These are phyloP conservation scores for Mortierella polycephala DNA, from an alignment of 371 early-diverging fungal genomes.

Conservation along the genomic window DNA sequence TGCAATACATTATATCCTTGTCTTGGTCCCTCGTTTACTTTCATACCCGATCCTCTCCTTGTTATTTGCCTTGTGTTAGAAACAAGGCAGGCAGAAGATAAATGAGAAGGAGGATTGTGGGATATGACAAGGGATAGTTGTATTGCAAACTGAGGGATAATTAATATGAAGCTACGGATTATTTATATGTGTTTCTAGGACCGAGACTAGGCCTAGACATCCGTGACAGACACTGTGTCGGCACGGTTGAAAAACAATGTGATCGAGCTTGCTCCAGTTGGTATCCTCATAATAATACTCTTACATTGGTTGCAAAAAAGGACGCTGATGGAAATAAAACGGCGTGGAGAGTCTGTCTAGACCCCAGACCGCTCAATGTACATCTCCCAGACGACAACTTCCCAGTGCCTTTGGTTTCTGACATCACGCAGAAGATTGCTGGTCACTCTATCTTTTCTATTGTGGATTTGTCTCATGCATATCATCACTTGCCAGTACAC, in stretches of 20 bases:
- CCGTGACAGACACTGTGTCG: too few relatives aligned
- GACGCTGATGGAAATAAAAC: conserved; percentile 24
- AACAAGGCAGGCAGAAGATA: too few relatives aligned
- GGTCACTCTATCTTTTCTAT: conserved; percentile 32
- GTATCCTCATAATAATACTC: conserved; percentile 27
- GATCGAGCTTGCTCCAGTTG: background rate
- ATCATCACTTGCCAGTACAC: conserved; percentile 44
- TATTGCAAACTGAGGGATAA: too few relatives aligned
- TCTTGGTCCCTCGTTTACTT: too few relatives aligned
- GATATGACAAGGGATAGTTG: too few relatives aligned
- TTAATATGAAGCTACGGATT: too few relatives aligned
- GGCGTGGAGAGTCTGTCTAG: conserved; percentile 25
- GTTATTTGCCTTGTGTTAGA: too few relatives aligned
- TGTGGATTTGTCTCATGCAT: conserved; percentile 43
- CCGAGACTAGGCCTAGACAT: too few relatives aligned
- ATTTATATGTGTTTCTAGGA: too few relatives aligned
- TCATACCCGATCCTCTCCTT: too few relatives aligned
- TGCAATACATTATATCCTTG: too few relatives aligned
- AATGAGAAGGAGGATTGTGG: too few relatives aligned
- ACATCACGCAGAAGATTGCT: conserved; percentile 28
- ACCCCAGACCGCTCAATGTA: conserved; percentile 35
- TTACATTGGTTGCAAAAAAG: conserved; percentile 40
- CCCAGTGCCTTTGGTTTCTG: conserved; percentile 34
- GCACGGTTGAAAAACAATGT: conserved; percentile 16
- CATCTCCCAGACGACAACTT: conserved; percentile 29